Evolutionary conservation across 108 stramenopile species (phyloP).

Genomic region (Schizochytrium sp.): DNA sequence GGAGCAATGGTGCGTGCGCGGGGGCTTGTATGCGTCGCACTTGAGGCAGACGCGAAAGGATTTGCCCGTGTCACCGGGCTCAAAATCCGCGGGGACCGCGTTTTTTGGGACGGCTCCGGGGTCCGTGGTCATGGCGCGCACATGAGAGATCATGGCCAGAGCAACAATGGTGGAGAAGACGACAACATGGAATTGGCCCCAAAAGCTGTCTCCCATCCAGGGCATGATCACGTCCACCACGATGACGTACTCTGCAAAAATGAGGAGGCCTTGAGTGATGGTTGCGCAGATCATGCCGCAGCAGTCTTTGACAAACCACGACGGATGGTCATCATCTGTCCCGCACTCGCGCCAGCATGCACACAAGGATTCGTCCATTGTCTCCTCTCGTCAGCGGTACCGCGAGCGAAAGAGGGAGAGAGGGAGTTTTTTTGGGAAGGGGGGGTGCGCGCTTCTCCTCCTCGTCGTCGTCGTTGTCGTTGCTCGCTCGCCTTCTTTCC

Average conservation of each 20-base stretch:
- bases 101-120: slow-evolving; percentile 41
- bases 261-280: slow-evolving; percentile 35
- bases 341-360: neutral
- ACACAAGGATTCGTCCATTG: neutral
- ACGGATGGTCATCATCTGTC: neutral
- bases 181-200: slow-evolving; percentile 27
- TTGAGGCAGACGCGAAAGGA: slow-evolving; percentile 19
- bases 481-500: no score
- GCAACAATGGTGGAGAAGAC: slow-evolving; percentile 29
- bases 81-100: neutral
- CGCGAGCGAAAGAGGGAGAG: no score
- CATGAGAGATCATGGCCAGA: slow-evolving; percentile 30
- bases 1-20: slow-evolving; percentile 49
- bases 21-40: slow-evolving; percentile 51
- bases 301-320: slow-evolving; percentile 41
- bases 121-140: slow-evolving; percentile 45
- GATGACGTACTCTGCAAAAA: slow-evolving; percentile 37
- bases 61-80: slow-evolving; percentile 7
- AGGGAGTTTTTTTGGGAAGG: no score
- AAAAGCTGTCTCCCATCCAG: slow-evolving; percentile 37
- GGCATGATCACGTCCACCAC: slow-evolving; percentile 26
- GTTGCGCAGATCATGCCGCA: slow-evolving; percentile 45
- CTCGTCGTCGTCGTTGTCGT: no score
- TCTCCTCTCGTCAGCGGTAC: no score
- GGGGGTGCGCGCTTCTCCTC: no score